Evolutionary conservation across 768 basidiomycete genomes (phyloP).

Genomic region (Tubosaeta brunneosetosa): DNA sequence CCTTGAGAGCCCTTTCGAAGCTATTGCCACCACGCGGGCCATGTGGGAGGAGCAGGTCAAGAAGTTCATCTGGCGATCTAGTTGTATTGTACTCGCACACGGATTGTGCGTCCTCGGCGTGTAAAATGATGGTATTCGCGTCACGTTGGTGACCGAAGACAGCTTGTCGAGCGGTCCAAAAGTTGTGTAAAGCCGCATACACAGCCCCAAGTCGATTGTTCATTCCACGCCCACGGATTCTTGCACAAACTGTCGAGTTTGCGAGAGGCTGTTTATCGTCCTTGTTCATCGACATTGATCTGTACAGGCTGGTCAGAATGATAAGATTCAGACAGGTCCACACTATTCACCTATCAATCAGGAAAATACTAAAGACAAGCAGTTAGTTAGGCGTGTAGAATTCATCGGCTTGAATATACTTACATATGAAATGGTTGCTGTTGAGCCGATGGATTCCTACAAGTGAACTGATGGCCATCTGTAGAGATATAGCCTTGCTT

Average conservation of each 20-base stretch:
- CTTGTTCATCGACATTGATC: constrained; percentile 48
- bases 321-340: not conserved
- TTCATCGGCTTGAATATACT: constrained; percentile 10
- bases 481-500: constrained; percentile 45
- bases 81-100: constrained; percentile 41
- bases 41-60: constrained; percentile 35
- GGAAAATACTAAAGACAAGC: constrained; percentile 9
- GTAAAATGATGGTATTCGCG: constrained; percentile 52
- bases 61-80: constrained; percentile 41
- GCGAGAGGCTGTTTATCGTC: constrained; percentile 39
- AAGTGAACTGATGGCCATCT: constrained; percentile 54
- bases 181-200: constrained; percentile 46
- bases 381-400: not conserved
- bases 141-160: constrained; percentile 38
- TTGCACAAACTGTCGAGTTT: constrained; percentile 31
- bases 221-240: constrained; percentile 26
- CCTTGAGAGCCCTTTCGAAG: constrained; percentile 38
- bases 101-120: constrained; percentile 25
- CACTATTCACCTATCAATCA: constrained; percentile 17
- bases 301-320: constrained; percentile 10
- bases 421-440: constrained; percentile 59
- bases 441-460: constrained; percentile 45
- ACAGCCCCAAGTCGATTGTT: constrained; percentile 58
- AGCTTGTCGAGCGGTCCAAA: constrained; percentile 49
- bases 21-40: constrained; percentile 38